Percentiles rank a stretch among this genome's conserved stretches.
phyloP scores from a whole-genome alignment of 1,139 yeast genomes.

The Pneumocystis murina region DNA sequence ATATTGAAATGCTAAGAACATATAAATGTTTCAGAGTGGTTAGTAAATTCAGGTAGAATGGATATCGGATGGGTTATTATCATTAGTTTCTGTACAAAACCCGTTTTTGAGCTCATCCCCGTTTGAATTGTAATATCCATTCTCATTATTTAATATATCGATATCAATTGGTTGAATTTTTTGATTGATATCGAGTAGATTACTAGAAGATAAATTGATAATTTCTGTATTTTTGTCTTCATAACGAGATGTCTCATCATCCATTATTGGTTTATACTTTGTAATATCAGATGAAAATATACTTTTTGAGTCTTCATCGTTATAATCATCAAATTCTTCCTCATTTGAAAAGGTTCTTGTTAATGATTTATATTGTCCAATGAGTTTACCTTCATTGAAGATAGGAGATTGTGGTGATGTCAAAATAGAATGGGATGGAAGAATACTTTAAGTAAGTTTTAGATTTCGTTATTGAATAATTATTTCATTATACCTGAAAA shows the following conservation, averaged over 20 bases:
- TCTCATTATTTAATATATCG: not conserved
- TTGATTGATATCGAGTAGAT: not conserved
- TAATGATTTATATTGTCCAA: not conserved
- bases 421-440: not conserved
- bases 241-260: not conserved
- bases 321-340: not conserved
- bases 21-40: not conserved
- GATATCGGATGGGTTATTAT: not conserved
- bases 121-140: not conserved
- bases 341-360: not conserved
- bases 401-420: not conserved
- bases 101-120: not conserved
- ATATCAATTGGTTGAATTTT: not conserved
- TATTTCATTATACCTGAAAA: not conserved
- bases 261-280: not conserved
- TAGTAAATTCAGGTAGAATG: not conserved
- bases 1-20: not conserved
- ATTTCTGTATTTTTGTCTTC: not conserved
- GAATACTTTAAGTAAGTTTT: not conserved
- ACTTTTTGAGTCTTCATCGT: not conserved
- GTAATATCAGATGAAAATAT: not conserved
- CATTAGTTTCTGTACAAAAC: not conserved
- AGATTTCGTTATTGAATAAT: not conserved
- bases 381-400: not conserved
- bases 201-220: not conserved